These are phyloP conservation scores for Acacia acuminata DNA, from an alignment of 306 rosid genomes.

Conservation along the genomic window DNA sequence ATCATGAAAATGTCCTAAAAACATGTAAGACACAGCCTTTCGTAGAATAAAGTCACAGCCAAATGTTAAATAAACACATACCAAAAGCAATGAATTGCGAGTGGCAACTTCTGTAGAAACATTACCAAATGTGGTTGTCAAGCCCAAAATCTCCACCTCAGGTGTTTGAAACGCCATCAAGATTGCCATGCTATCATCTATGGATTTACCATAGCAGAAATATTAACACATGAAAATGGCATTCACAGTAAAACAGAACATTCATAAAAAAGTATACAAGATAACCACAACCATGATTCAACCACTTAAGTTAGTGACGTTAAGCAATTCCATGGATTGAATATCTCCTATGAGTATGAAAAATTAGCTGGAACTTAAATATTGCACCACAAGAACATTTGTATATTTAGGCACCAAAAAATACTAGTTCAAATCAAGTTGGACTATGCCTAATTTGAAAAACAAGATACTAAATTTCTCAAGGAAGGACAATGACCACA, in stretches of 20 bases:
- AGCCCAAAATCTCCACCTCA: constrained; percentile 73
- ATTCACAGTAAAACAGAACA: background rate
- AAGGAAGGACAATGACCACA: background rate
- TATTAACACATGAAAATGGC: constrained; percentile 4
- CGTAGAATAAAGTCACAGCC: background rate
- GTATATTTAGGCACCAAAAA: background rate
- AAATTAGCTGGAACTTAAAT: constrained; percentile 9
- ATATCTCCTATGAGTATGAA: background rate
- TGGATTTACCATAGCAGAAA: constrained; percentile 18
- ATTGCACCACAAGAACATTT: background rate
- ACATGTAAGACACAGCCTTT: constrained; percentile 5
- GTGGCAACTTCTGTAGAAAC: constrained; percentile 68
- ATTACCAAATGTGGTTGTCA: constrained; percentile 86
- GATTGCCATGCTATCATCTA: constrained; percentile 93
- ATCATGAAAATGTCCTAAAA: constrained; percentile 51
- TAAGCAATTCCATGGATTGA: background rate
- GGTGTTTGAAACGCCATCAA: constrained; percentile 86
- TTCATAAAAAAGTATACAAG: background rate
- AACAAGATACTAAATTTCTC: background rate
- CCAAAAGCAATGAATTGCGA: constrained; percentile 88
- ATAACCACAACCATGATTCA: background rate
- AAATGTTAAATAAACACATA: constrained; percentile 42
- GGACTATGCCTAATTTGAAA: background rate
- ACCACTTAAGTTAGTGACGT: background rate
- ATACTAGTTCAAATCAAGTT: background rate